phyloP scores from a whole-genome alignment of 306 rosid species.

The Elaeagnus macrophylla region DNA sequence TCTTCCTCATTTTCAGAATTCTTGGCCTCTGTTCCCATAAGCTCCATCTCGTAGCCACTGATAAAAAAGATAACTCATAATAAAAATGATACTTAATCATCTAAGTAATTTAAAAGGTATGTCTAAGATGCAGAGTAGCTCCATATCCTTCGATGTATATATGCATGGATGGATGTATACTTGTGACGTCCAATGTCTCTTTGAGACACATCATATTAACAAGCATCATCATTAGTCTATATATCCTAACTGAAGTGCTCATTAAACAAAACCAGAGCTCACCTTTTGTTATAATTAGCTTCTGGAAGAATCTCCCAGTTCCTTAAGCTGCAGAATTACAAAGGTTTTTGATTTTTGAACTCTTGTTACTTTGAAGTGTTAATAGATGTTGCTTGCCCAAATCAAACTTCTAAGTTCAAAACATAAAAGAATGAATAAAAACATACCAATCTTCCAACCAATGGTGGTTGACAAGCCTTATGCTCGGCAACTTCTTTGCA shows the following conservation, averaged over 20 bases:
- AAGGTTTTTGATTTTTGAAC: not conserved
- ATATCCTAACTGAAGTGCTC: no score
- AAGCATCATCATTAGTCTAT: no score
- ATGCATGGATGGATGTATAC: no score
- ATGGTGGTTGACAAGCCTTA: slow-evolving; percentile 78
- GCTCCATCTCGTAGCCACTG: slow-evolving; percentile 81
- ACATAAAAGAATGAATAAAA: slow-evolving; percentile 4
- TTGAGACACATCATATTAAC: no score
- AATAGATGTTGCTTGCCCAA: not conserved
- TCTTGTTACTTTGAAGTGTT: not conserved
- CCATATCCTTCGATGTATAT: no score
- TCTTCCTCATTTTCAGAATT: slow-evolving; percentile 82
- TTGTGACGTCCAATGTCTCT: no score
- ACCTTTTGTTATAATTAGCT: slow-evolving; percentile 68
- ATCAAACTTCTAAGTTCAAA: slow-evolving; percentile 1
- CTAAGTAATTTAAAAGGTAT: no score
- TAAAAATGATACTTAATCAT: no score
- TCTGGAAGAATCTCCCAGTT: slow-evolving; percentile 74
- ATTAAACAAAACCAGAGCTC: not conserved
- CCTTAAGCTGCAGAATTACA: slow-evolving; percentile 54
- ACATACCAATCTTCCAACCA: slow-evolving; percentile 91
- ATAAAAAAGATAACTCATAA: slow-evolving; percentile 22
- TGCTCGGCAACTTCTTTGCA: slow-evolving; percentile 54
- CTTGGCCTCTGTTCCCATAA: slow-evolving; percentile 66
- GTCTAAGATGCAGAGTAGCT: no score